Base-by-base conservation (phyloP, 73 alveolate species). In the Paramecium biaurelia region DNA sequence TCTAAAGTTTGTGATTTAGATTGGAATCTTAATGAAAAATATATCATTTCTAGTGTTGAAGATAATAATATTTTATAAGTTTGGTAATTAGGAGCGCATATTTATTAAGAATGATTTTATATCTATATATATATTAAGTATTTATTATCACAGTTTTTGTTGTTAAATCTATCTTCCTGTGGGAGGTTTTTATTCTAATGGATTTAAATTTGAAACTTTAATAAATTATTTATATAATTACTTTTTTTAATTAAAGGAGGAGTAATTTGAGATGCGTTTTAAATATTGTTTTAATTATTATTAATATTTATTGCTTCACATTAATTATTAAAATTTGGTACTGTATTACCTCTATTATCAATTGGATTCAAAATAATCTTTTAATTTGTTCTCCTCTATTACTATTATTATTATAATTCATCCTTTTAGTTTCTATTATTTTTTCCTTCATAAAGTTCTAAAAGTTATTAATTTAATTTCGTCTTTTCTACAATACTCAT, bases 11-110 rank as follows among this genome's bases (percentile, higher is more conserved):
- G 96, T 74, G 99, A 98, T 79, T 43, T 98, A 34, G 96, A 95
- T 76, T 98, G 99, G 99, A 98, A 97, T 92, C 93, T 37, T 21
- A 95, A 96, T 93, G 99, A 98, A 70, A 96, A 96, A 59, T 94
- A 97, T 85, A 92, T 96, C 92, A 86, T 94, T 49, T 99, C 99
- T 32, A 93, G 98, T 59, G 97, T 95, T 21, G 99, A 98, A 85
- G 99, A 97, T 57, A 97, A 94, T 86, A 98, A 98, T 93, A 94
- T 94, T 43, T 85, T 98, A 5, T 97, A 98, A 63, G 84, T 63
- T 23, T 63, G 84, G 84, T 32, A 63, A 63, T 63, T 63, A 14
- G 85, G 96, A 11, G 84, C 84, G 14, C 84, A 63, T 63, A 63
- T 63, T 32, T 96, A 35, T 96, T 98, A 98, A 94, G 94, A 88